Evolutionary conservation across 495 filamentous ascomycete genomes (phyloP).

Genomic region (Aspergillus saccharolyticus): DNA sequence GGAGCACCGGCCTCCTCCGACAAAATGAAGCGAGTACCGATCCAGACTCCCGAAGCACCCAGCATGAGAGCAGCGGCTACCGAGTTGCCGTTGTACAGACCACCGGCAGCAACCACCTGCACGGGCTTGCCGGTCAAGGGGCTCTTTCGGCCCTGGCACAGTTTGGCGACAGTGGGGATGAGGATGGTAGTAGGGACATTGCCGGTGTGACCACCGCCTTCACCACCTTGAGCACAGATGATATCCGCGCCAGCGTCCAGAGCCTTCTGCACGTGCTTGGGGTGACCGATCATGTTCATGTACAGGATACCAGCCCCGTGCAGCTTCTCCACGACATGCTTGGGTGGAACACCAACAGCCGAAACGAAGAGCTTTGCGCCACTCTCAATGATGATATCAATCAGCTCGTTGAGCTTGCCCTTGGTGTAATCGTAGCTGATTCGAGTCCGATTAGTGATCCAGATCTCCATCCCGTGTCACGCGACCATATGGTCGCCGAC

Average conservation of each 20-base stretch:
- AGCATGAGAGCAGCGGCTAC: constrained; percentile 89
- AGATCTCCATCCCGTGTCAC: constrained; percentile 7
- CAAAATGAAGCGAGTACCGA: constrained; percentile 93
- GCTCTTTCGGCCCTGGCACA: constrained; percentile 75
- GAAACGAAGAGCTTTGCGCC: constrained; percentile 93
- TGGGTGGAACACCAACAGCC: constrained; percentile 90
- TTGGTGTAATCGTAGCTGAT: constrained; percentile 98
- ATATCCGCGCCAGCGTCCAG: constrained; percentile 84
- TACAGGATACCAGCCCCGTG: constrained; percentile 84
- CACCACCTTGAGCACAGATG: constrained; percentile 90
- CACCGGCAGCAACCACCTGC: constrained; percentile 88
- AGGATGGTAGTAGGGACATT: constrained; percentile 84
- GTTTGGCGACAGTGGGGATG: constrained; percentile 83
- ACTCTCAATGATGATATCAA: constrained; percentile 87
- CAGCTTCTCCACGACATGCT: constrained; percentile 78
- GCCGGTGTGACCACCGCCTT: constrained; percentile 88
- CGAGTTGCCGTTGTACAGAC: constrained; percentile 87
- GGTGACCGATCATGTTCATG: constrained; percentile 99
- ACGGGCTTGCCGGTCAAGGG: constrained; percentile 82
- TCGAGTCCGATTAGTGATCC: constrained; percentile 15
- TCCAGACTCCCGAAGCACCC: constrained; percentile 89
- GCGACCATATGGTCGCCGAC: background rate
- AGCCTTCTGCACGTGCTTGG: constrained; percentile 95
- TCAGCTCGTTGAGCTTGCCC: constrained; percentile 87
- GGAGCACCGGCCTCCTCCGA: constrained; percentile 91